Evolutionary conservation across 257 asterid genomes (phyloP).

Genomic region (Paraleonurus japonicus): DNA sequence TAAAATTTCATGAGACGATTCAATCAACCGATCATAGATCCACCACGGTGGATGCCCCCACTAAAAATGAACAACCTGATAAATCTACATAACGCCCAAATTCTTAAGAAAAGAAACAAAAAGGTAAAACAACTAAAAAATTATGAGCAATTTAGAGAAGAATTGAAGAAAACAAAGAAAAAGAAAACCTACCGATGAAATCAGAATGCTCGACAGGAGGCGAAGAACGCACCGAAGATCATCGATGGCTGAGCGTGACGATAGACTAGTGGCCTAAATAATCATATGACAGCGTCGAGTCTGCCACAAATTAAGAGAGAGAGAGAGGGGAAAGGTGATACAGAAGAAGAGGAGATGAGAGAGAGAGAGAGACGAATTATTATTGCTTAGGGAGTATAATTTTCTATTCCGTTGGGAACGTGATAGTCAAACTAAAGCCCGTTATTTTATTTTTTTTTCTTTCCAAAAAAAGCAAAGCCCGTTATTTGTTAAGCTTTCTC

Average conservation of each 20-base stretch:
- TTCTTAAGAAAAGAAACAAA: neutral
- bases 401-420: too few relatives aligned
- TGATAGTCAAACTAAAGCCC: too few relatives aligned
- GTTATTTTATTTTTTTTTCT: neutral
- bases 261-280: constrained; percentile 31
- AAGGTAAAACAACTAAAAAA: constrained; percentile 8
- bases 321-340: neutral
- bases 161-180: neutral
- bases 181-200: constrained; percentile 29
- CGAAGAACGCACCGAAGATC: constrained; percentile 48
- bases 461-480: too few relatives aligned
- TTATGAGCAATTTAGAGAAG: neutral
- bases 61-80: neutral
- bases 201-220: constrained; percentile 30
- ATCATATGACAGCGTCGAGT: constrained; percentile 34
- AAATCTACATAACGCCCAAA: neutral
- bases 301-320: constrained; percentile 21
- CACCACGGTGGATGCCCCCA: neutral
- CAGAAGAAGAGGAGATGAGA: constrained; percentile 27
- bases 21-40: neutral
- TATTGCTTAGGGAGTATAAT: too few relatives aligned
- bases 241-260: constrained; percentile 52
- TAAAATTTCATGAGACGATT: neutral
- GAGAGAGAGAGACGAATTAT: constrained; percentile 6
- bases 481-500: too few relatives aligned